Evolutionary conservation across 1,139 yeast species (phyloP).

Genomic region (Geotrichum citri-aurantii): DNA sequence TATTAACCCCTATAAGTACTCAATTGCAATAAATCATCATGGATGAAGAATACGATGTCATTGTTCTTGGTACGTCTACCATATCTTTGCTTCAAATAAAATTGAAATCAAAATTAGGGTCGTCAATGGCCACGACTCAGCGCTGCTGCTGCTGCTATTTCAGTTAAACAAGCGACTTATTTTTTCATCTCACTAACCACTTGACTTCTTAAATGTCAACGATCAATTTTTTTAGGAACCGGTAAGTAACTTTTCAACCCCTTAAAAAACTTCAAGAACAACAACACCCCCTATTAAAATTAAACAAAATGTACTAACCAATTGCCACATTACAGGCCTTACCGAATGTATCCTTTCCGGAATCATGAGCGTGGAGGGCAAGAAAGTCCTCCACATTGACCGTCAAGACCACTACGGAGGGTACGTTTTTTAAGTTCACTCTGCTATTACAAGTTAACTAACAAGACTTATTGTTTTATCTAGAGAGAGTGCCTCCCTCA

Average conservation of each 20-base stretch:
- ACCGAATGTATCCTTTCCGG: constrained; percentile 97
- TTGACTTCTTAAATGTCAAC: not conserved
- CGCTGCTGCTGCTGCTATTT: not conserved
- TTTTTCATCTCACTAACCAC: not conserved
- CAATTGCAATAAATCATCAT: constrained; percentile 35
- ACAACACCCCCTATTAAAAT: not conserved
- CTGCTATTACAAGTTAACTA: not conserved
- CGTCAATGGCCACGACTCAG: not conserved
- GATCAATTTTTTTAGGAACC: not conserved
- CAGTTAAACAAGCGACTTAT: no score
- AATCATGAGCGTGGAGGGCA: constrained; percentile 87
- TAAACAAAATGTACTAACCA: not conserved
- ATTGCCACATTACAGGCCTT: constrained; percentile 47
- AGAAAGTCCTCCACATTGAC: constrained; percentile 93
- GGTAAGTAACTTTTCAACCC: not conserved
- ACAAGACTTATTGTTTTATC: not conserved
- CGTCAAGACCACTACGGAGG: constrained; percentile 95
- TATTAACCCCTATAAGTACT: not conserved
- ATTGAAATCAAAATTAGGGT: not conserved
- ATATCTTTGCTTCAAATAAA: not conserved
- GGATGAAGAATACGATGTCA: constrained; percentile 96
- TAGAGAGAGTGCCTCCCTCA: constrained; percentile 58
- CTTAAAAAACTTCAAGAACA: not conserved
- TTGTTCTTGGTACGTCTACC: constrained; percentile 55
- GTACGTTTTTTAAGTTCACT: constrained; percentile 18